phyloP scores from a whole-genome alignment of 495 filamentous ascomycete genomes.

The Trichoderma virens region DNA sequence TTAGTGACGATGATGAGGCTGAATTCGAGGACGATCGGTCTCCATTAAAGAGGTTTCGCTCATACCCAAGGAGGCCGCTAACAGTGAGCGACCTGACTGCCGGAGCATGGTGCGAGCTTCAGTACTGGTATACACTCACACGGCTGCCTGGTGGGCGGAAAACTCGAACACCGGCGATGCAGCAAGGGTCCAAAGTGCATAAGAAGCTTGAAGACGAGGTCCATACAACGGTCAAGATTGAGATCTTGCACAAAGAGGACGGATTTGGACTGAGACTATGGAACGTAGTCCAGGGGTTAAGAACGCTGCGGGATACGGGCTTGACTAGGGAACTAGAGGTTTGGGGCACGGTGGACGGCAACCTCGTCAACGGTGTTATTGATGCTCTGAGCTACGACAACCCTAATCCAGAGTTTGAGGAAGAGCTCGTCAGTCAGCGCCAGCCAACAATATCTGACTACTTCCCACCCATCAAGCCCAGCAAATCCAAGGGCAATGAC shows the following conservation, averaged over 20 bases:
- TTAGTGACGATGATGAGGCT: not conserved
- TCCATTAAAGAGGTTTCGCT: constrained; percentile 65
- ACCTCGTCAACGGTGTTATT: constrained; percentile 82
- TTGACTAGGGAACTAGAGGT: constrained; percentile 84
- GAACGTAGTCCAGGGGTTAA: constrained; percentile 85
- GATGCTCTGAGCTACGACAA: constrained; percentile 76
- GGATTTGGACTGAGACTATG: constrained; percentile 74
- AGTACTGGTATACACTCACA: constrained; percentile 80
- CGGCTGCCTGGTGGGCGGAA: constrained; percentile 60
- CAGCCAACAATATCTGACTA: constrained; percentile 18
- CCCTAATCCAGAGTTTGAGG: constrained; percentile 63
- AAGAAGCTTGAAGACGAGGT: constrained; percentile 79
- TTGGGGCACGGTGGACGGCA: constrained; percentile 81
- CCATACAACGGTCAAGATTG: constrained; percentile 64
- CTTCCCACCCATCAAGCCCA: constrained; percentile 12
- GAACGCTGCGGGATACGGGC: constrained; percentile 66
- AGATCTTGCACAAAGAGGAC: constrained; percentile 71
- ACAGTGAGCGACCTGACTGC: constrained; percentile 84
- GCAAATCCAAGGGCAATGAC: constrained; percentile 33
- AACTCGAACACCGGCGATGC: constrained; percentile 73
- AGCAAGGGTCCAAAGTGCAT: constrained; percentile 67
- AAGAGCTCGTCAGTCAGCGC: constrained; percentile 31
- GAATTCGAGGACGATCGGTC: constrained; percentile 25
- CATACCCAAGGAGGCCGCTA: constrained; percentile 67
- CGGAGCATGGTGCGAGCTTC: constrained; percentile 92